Conservation (phyloP, 2,329 filamentous ascomycete genomes). For the Sporothrix variecibatus region DNA sequence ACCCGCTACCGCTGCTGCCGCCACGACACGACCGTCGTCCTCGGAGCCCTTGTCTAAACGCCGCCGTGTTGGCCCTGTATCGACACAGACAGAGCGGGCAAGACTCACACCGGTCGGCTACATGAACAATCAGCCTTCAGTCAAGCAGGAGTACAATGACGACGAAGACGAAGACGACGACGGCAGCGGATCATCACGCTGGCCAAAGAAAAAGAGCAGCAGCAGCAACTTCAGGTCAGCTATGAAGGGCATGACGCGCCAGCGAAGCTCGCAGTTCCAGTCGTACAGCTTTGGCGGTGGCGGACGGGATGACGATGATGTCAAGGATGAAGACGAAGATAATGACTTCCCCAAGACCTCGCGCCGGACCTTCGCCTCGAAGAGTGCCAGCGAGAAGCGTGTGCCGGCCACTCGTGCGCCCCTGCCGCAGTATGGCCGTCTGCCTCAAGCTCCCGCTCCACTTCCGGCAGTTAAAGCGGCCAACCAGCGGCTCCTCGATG, state of each 20-base stretch:
- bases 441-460: not conserved
- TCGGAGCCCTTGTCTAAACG: constrained; percentile 20
- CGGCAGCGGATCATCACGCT: constrained; percentile 21
- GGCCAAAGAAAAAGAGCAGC: constrained; percentile 21
- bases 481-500: not conserved
- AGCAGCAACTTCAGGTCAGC: constrained; percentile 22
- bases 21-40: not conserved
- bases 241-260: constrained; percentile 31
- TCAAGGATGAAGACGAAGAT: not conserved
- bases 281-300: constrained; percentile 29
- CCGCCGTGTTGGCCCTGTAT: constrained; percentile 6
- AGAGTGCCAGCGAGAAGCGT: not conserved
- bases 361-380: not conserved
- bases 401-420: constrained; percentile 15
- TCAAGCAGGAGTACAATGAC: constrained; percentile 26
- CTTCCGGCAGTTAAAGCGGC: not conserved
- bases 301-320: not conserved
- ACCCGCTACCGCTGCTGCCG: not conserved
- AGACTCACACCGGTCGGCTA: constrained; percentile 11
- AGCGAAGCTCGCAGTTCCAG: constrained; percentile 30
- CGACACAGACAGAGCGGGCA: constrained; percentile 19
- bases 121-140: not conserved
- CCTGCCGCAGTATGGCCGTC: constrained; percentile 11
- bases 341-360: not conserved
- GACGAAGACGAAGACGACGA: constrained; percentile 29